Conservation (phyloP, 2,329 filamentous ascomycete genomes). For the Clarireedia paspali region DNA sequence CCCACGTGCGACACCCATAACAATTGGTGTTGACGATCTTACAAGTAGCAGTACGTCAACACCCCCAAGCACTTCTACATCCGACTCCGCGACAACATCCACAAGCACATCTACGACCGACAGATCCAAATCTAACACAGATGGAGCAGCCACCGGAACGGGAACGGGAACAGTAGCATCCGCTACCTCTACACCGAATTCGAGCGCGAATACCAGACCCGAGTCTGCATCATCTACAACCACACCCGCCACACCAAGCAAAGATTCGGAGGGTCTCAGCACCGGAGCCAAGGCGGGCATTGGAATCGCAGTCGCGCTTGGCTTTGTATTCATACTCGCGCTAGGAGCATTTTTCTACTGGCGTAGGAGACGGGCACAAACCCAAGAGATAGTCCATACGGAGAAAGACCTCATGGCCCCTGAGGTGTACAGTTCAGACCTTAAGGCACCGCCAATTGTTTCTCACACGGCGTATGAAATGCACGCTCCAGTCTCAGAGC, state of each 20-base stretch:
- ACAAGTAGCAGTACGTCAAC: background rate
- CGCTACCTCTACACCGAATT: background rate
- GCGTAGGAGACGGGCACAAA: background rate
- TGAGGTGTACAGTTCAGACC: background rate
- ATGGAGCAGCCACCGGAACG: background rate
- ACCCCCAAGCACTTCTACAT: background rate
- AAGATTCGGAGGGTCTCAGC: background rate
- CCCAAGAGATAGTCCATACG: background rate
- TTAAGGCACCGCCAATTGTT: background rate
- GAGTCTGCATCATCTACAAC: background rate
- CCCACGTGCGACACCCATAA: background rate
- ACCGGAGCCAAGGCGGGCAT: constrained; percentile 1
- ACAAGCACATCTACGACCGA: background rate
- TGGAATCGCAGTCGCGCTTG: background rate
- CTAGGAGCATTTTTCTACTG: background rate
- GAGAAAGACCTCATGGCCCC: background rate
- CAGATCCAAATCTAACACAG: too few relatives aligned
- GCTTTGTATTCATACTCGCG: background rate
- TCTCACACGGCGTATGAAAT: background rate
- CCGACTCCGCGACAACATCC: background rate
- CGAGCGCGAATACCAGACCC: background rate
- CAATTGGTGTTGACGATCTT: background rate
- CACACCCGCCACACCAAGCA: background rate
- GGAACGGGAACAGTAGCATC: background rate
- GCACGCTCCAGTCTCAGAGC: background rate